phyloP scores from a whole-genome alignment of 1,139 yeast genomes.

The Magnusiomyces suaveolens region DNA sequence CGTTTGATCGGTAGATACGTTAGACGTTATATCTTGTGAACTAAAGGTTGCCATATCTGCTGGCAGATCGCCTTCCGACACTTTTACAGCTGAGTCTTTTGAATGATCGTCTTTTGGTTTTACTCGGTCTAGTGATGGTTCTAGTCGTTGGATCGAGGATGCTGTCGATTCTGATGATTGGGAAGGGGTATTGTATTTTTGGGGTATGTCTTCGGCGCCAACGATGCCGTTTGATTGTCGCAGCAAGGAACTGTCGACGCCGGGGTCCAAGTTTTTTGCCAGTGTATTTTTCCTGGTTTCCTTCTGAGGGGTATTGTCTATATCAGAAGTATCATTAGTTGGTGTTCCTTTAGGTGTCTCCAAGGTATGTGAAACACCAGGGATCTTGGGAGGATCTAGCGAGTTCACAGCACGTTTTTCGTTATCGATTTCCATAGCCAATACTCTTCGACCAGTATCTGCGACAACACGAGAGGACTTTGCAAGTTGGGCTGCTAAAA shows the following conservation, averaged over 20 bases:
- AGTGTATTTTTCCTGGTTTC: not conserved
- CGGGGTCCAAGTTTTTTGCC: slow-evolving; percentile 1
- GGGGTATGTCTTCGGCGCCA: not conserved
- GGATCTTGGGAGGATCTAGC: slow-evolving; percentile 14
- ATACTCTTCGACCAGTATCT: slow-evolving; percentile 68
- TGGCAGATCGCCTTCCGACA: too few species aligned
- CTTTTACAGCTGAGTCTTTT: too few species aligned
- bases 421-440: slow-evolving; percentile 52
- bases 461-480: slow-evolving; percentile 34
- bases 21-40: not conserved
- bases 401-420: slow-evolving; percentile 30
- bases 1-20: not conserved
- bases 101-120: not conserved
- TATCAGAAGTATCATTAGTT: not conserved
- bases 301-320: not conserved
- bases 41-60: too few species aligned
- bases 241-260: slow-evolving; percentile 3
- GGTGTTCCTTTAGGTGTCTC: not conserved
- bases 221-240: slow-evolving; percentile 3
- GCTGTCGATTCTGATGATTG: not conserved
- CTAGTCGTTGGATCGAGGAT: not conserved
- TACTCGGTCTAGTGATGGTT: not conserved
- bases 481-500: slow-evolving; percentile 25
- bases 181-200: not conserved
- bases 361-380: not conserved